These are phyloP conservation scores for Phascolomyces articulosus DNA, from an alignment of 371 early-diverging fungal genomes.

Conservation along the genomic window DNA sequence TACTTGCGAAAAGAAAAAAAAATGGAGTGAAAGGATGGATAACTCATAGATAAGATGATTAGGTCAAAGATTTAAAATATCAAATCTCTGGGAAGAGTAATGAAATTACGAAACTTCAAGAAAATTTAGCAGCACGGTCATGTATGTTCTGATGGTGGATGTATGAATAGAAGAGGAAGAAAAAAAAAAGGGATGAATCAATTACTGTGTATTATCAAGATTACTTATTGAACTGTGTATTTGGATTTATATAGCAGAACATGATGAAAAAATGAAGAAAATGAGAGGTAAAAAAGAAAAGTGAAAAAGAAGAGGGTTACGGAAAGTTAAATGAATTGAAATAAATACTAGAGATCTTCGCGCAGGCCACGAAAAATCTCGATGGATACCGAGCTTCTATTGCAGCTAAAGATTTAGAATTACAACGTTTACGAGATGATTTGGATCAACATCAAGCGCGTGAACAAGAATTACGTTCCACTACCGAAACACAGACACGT, in stretches of 20 bases:
- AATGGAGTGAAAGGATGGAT: neutral
- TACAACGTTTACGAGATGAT: conserved; percentile 41
- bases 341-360: conserved; percentile 52
- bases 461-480: conserved; percentile 33
- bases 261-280: conserved; percentile 46
- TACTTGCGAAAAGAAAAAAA: neutral
- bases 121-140: conserved; percentile 31
- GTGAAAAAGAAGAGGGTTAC: neutral
- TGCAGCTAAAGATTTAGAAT: conserved; percentile 54
- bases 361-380: conserved; percentile 62
- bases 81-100: conserved; percentile 34
- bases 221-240: too few relatives aligned
- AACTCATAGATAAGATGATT: neutral
- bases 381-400: conserved; percentile 63
- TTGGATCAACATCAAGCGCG: conserved; percentile 42
- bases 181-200: too few relatives aligned
- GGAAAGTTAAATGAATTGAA: neutral
- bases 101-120: conserved; percentile 32
- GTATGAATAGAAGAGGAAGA: neutral
- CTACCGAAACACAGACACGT: conserved; percentile 44
- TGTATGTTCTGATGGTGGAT: conserved; percentile 19
- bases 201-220: too few relatives aligned
- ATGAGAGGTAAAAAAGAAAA: conserved; percentile 42
- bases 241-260: conserved; percentile 30
- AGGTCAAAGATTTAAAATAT: conserved; percentile 46